Evolutionary conservation across 179 eudicot genomes (phyloP), one percentile per base, ranked within the genome.

Genomic region (Dionaea muscipula): DNA sequence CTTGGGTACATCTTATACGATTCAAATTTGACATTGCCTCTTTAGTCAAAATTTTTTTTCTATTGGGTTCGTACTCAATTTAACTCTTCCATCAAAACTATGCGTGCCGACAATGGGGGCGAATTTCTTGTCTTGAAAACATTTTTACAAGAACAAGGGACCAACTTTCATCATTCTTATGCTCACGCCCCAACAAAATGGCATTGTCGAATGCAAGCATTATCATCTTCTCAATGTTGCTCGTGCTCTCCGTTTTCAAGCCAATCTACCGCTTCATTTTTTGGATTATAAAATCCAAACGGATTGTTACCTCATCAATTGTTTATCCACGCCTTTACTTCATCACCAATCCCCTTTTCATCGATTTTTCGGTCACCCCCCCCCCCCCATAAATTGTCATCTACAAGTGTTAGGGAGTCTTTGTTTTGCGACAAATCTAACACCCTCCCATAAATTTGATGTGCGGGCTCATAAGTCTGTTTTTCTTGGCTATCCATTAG

Each of bases 1-100:
- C 43, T 13, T 55, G 47, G 59, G 59, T 55, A 12, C 38, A 38
- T 39, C 23, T 55, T 1, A 39, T 55, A 27, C 4, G 5, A 24
- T 4, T 14, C 17, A 49, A 49, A 26, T 8, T 33, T 24, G 18
- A 23, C 21, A 6, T n/a, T 56, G 4, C 1, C 40, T 13, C 18
- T 5, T 11, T 1, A 21, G 1, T n/a, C n/a, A n/a, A 21, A 16
- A 20, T 2, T 14, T 11, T 55, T 55, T 38, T 22, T 7, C 26
- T 10, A 1, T 24, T 36, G 18, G 45, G 35, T 40, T 4, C 9
- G 13, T 1, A 56, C 50, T 0, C 26, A 60, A 11, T 60, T 49
- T 39, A 48, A 35, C 0, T 3, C 11, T 8, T 2, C 9, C 1
- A 19, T 48, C 3, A 33, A 48, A 7, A 16, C 47, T 16, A 2